Base-by-base conservation (phyloP, 2,329 filamentous ascomycete species). In the Ascochyta rabiei region DNA sequence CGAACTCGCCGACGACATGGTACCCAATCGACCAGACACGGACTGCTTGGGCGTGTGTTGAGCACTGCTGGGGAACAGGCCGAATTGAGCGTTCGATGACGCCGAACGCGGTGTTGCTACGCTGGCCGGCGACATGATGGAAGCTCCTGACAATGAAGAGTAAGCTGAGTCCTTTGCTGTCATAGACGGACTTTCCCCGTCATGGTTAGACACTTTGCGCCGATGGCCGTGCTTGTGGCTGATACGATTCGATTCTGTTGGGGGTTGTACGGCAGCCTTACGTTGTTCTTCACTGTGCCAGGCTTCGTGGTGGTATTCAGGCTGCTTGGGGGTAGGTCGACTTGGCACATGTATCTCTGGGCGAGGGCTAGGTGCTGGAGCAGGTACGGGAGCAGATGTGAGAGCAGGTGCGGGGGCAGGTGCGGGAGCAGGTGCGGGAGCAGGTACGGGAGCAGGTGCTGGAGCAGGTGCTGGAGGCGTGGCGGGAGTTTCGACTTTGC, bases 81-180 rank as follows among this genome's bases (percentile, higher is more conserved):
- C 72, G 48, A 74, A 74, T 26, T 74, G 72, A 10, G 69, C 67
- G 30, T 63, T 69, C 33, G 70, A 66, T 41, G 70, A 73, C 3
- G 64, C 63, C 13, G 71, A 72, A 18, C 69, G 70, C 18, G 69
- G 63, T 37, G 67, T 62, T 16, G 55, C 56, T 45, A 35, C 37
- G 21, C 46, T 53, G 18, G 59, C 61, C 2, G 71, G 71, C 18
- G 69, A 72, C 40, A 68, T 63, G 41, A 64, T 66, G 6, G 73
- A 74, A 24, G 65, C 67, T 35, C 70, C 70, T 18, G 73, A 74
- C 21, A 74, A 62, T 8, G 73, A 76, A 42, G 72, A 75, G 55
- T 76, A 76, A 6, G 73, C 73, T 24, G 73, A 76, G 42, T 76
- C 73, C 53, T 74, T 73, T 24, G 70, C 71, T 6, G 71, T 71